These are phyloP conservation scores for Selaginella moellendorffii DNA, from an alignment of 75 land plant species.

Conservation along the genomic window DNA sequence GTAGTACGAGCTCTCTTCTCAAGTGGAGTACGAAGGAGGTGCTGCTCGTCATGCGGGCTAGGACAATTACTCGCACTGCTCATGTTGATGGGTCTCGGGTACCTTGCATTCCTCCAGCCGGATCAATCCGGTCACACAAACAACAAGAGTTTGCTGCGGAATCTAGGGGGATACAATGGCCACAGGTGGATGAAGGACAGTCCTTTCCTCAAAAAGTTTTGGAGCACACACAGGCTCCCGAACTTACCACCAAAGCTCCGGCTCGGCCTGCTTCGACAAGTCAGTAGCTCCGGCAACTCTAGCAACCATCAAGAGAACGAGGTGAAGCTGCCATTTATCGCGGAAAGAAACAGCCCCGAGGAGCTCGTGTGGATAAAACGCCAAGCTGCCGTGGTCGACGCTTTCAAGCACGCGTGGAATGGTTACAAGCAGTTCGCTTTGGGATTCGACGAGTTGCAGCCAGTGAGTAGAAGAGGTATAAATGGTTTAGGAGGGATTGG, in stretches of 20 bases:
- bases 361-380: slow-evolving; percentile 36
- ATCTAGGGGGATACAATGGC: not conserved
- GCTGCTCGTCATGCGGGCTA: slow-evolving; percentile 40
- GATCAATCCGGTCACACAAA: slow-evolving; percentile 11
- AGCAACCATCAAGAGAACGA: slow-evolving; percentile 12
- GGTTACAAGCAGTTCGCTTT: slow-evolving; percentile 79
- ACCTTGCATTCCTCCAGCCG: slow-evolving; percentile 34
- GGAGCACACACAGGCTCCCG: slow-evolving; percentile 3
- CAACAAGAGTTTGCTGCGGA: not conserved
- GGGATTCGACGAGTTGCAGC: slow-evolving; percentile 90
- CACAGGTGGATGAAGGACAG: not conserved
- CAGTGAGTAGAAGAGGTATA: slow-evolving; percentile 45
- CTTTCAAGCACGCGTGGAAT: slow-evolving; percentile 91
- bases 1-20: slow-evolving; percentile 31
- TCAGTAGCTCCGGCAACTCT: not conserved
- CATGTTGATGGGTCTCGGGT: slow-evolving; percentile 50
- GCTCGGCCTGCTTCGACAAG: not conserved
- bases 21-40: slow-evolving; percentile 30
- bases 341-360: not conserved
- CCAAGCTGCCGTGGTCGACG: slow-evolving; percentile 64
- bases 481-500: slow-evolving; percentile 95
- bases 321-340: slow-evolving; percentile 9
- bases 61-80: slow-evolving; percentile 53
- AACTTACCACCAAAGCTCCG: slow-evolving; percentile 10
- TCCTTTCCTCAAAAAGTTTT: slow-evolving; percentile 2